Conservation (phyloP, 768 basidiomycete species). For the Leccinum subgranulosum region DNA sequence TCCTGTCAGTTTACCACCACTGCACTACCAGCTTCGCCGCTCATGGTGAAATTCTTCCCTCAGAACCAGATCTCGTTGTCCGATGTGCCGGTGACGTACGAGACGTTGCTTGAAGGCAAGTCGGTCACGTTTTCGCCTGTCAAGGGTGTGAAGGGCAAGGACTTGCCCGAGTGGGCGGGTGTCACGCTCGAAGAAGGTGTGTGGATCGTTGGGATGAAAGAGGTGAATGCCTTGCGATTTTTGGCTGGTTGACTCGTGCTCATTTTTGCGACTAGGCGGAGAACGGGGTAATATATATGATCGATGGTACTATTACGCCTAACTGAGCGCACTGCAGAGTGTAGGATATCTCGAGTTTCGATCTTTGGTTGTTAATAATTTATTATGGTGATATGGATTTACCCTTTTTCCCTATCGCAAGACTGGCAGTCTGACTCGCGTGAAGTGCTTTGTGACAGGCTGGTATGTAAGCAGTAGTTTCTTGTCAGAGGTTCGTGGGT, state of each 20-base stretch:
- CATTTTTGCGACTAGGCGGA: conserved; percentile 29
- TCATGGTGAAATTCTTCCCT: not conserved
- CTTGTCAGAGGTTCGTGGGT: too few species aligned
- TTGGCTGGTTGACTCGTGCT: not conserved
- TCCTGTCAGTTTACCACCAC: conserved; percentile 47
- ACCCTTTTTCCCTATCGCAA: not conserved
- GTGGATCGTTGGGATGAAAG: conserved; percentile 55
- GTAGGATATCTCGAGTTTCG: not conserved
- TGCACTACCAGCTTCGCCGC: not conserved
- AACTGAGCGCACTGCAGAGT: conserved; percentile 5
- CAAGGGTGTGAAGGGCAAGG: conserved; percentile 30
- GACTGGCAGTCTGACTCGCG: not conserved
- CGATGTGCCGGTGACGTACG: conserved; percentile 37
- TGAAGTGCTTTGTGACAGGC: too few species aligned
- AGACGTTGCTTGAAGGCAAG: conserved; percentile 58
- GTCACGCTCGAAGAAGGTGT: conserved; percentile 55
- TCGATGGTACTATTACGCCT: conserved; percentile 37
- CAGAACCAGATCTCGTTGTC: conserved; percentile 48
- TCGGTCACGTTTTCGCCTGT: conserved; percentile 51
- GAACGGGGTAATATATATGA: conserved; percentile 43
- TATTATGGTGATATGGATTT: not conserved
- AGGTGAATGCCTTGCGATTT: conserved; percentile 40
- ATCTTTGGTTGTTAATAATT: not conserved
- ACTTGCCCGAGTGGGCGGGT: conserved; percentile 53
- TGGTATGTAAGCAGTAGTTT: too few species aligned